Base-by-base conservation (phyloP, 495 filamentous ascomycete genomes). In the Talaromyces proteolyticus region DNA sequence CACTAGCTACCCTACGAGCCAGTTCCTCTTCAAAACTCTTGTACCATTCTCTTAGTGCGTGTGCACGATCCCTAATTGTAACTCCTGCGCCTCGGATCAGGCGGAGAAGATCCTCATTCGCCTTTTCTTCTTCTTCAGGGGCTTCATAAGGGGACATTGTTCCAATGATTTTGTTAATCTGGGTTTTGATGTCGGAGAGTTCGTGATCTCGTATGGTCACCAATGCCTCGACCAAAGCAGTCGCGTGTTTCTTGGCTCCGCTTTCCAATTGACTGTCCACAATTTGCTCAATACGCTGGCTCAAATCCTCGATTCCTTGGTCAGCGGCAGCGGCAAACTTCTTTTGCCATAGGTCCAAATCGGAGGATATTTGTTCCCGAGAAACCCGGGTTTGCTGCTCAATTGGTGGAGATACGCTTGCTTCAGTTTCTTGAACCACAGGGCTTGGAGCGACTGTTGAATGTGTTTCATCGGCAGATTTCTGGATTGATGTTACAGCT, bases 311-410 rank as follows among this genome's bases (percentile, higher is more conserved):
- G 23, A 87, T 75, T 6, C 89, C 90, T 57, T 91, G 87, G 42
- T 91, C 84, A 18, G 86, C 87, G 6, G 89, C 88, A 49, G 81
- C 80, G 19, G 85, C 75, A 64, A 96, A 97, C 55, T 93, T 89
- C 37, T 79, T 76, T 63, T 95, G 84, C 90, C 91, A 97, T 34
- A 75, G 70, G 42, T 79, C 68, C 34, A 99, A 76, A 64, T 97
- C 94, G 14, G 82, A 78, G 6, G 82, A 76, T 47, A 96, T 84
- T 29, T 81, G 84, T 57, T 85, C 79, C 6, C 82, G 80, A 3
- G 79, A 66, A 57, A 79, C 71, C 43, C 79, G 75, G 6, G 65
- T 66, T 26, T 78, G 58, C 50, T 77, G 62, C 25, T 67, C 56
- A 11, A 70, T 56, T 3, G 73, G 69, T 4, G 67, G 40, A 17